Evolutionary conservation across 2,329 filamentous ascomycete species (phyloP).

Genomic region (Neoascochyta sp.): DNA sequence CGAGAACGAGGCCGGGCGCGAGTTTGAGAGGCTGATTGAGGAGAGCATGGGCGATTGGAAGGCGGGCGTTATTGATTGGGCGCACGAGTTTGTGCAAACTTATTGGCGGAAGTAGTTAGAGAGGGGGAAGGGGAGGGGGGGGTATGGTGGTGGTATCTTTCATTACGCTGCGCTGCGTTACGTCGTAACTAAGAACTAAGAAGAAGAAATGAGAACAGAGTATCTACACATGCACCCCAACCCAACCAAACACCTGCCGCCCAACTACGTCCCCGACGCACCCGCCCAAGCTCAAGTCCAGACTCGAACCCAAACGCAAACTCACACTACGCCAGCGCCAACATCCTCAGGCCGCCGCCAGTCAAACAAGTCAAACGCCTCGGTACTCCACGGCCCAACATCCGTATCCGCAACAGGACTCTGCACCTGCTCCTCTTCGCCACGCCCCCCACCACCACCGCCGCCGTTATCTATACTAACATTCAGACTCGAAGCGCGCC

Average conservation of each 20-base stretch:
- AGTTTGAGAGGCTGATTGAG: conserved; percentile 86
- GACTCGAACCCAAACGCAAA: too few species aligned
- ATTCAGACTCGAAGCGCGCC: conserved; percentile 26
- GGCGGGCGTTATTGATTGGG: conserved; percentile 87
- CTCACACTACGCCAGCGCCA: too few species aligned
- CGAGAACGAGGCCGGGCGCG: conserved; percentile 85
- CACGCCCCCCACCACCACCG: conserved; percentile 12
- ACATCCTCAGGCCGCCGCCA: conserved; percentile 57
- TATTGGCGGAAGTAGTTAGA: conserved; percentile 68
- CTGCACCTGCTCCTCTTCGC: conserved; percentile 13
- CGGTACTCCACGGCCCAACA: conserved; percentile 65
- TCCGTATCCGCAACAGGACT: conserved; percentile 49
- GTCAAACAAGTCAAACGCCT: conserved; percentile 64
- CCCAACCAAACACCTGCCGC: too few species aligned
- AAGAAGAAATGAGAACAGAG: too few species aligned
- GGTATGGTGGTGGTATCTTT: too few species aligned
- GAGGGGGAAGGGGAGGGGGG: too few species aligned
- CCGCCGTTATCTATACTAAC: conserved; percentile 17
- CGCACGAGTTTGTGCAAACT: conserved; percentile 85
- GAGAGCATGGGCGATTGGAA: conserved; percentile 80
- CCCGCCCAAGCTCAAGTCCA: too few species aligned
- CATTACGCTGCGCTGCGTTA: too few species aligned
- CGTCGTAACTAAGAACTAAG: too few species aligned
- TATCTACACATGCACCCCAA: too few species aligned
- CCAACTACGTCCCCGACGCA: too few species aligned